Conservation (phyloP, 495 filamentous ascomycete genomes). For the Aspergillus asperescens region DNA sequence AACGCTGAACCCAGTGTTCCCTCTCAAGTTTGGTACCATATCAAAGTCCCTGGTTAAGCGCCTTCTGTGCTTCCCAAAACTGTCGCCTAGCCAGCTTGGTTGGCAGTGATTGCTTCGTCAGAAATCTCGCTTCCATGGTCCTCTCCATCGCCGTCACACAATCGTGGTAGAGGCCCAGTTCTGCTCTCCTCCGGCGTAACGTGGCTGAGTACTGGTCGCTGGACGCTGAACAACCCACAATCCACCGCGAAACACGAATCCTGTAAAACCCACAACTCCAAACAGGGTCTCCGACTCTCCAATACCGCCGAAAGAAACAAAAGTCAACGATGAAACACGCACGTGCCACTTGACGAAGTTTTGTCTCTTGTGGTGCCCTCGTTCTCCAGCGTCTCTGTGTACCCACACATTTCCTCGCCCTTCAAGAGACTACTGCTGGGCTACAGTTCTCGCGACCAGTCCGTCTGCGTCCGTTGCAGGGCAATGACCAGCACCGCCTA, state of each 20-base stretch:
- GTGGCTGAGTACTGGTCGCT: neutral
- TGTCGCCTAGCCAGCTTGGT: neutral
- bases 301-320: conserved; percentile 1
- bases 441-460: neutral
- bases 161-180: too few relatives aligned
- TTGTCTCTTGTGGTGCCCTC: neutral
- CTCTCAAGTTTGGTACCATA: conserved; percentile 21
- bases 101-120: neutral
- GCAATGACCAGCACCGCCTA: neutral
- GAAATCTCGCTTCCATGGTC: too few relatives aligned
- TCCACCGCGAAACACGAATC: neutral
- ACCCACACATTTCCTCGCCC: neutral
- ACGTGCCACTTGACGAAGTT: neutral
- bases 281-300: neutral
- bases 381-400: conserved; percentile 3
- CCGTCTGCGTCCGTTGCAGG: neutral
- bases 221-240: neutral
- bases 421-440: neutral
- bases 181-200: neutral
- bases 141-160: too few relatives aligned
- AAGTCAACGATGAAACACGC: neutral
- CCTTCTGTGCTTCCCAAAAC: conserved; percentile 1
- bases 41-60: conserved; percentile 18
- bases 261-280: conserved; percentile 3
- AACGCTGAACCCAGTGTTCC: neutral